A percentile compares a stretch with the other conserved stretches of the same genome.
phyloP scores from a whole-genome alignment of 768 basidiomycete genomes.

The Agaricus blazei region DNA sequence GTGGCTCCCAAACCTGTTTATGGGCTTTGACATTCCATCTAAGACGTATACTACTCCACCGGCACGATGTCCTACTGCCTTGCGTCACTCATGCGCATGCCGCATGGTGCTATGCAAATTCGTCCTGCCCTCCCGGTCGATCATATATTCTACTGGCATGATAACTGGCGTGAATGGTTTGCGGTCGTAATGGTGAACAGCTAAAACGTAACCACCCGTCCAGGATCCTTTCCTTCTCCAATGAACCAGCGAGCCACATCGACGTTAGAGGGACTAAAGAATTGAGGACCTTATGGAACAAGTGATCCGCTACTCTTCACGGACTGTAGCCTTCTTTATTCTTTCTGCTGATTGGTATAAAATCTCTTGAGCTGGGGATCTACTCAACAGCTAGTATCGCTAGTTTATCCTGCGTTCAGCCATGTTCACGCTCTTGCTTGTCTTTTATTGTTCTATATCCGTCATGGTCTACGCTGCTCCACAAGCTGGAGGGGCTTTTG shows the following conservation, averaged over 20 bases:
- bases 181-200: background rate
- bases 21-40: too few species aligned
- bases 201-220: slow-evolving; percentile 1
- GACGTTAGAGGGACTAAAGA: background rate
- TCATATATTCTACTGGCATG: background rate
- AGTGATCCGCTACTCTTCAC: background rate
- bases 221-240: background rate
- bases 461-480: background rate
- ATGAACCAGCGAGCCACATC: background rate
- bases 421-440: background rate
- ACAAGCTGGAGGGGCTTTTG: background rate
- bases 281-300: background rate
- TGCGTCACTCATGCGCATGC: too few species aligned
- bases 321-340: background rate
- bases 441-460: background rate
- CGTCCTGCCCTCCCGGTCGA: too few species aligned
- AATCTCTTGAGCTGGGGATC: background rate
- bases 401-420: background rate
- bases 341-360: background rate
- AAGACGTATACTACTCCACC: too few species aligned
- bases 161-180: background rate
- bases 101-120: too few species aligned
- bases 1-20: too few species aligned
- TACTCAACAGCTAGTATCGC: background rate
- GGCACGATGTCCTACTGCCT: too few species aligned